Percentiles rank a stretch among this genome's conserved stretches.
Evolutionary conservation across 2,329 filamentous ascomycete species (phyloP).

Genomic region (Phaeosphaeriaceae sp.): DNA sequence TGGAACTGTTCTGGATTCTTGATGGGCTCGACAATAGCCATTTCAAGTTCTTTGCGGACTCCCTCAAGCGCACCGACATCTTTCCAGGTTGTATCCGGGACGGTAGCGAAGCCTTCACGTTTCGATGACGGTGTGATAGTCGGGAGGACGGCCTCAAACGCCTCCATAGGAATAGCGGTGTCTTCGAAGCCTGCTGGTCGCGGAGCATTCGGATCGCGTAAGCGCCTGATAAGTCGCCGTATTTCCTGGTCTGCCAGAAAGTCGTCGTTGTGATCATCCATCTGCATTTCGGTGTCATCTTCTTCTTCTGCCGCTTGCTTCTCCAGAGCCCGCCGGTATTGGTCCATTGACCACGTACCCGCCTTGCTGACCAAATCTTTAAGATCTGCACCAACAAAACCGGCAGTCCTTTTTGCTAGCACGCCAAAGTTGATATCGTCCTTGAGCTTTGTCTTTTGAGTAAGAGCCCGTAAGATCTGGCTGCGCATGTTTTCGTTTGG

Average conservation of each 20-base stretch:
- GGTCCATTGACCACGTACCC: slow-evolving; percentile 68
- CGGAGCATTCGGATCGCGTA: slow-evolving; percentile 54
- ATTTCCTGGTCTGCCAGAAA: background rate
- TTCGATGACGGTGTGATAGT: slow-evolving; percentile 81
- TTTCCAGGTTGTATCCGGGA: slow-evolving; percentile 90
- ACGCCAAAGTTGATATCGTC: slow-evolving; percentile 75
- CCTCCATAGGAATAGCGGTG: slow-evolving; percentile 66
- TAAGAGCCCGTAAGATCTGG: slow-evolving; percentile 78
- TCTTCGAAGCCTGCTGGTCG: slow-evolving; percentile 62
- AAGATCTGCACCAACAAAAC: slow-evolving; percentile 91
- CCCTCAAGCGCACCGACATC: slow-evolving; percentile 84
- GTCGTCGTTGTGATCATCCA: slow-evolving; percentile 12
- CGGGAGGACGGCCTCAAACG: slow-evolving; percentile 78
- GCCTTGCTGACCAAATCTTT: slow-evolving; percentile 73
- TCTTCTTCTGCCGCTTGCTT: slow-evolving; percentile 43
- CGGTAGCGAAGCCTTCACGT: slow-evolving; percentile 92
- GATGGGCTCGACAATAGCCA: slow-evolving; percentile 90
- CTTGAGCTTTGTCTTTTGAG: slow-evolving; percentile 63
- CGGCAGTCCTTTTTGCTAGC: slow-evolving; percentile 84
- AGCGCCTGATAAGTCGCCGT: slow-evolving; percentile 40
- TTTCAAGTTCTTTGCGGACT: slow-evolving; percentile 82
- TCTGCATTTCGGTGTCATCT: slow-evolving; percentile 62
- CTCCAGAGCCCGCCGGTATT: slow-evolving; percentile 62
- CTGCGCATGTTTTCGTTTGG: slow-evolving; percentile 80
- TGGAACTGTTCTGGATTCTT: slow-evolving; percentile 79